These are phyloP conservation scores for Sphaerulina populicola DNA, from an alignment of 2,329 filamentous ascomycete genomes.

Conservation along the genomic window DNA sequence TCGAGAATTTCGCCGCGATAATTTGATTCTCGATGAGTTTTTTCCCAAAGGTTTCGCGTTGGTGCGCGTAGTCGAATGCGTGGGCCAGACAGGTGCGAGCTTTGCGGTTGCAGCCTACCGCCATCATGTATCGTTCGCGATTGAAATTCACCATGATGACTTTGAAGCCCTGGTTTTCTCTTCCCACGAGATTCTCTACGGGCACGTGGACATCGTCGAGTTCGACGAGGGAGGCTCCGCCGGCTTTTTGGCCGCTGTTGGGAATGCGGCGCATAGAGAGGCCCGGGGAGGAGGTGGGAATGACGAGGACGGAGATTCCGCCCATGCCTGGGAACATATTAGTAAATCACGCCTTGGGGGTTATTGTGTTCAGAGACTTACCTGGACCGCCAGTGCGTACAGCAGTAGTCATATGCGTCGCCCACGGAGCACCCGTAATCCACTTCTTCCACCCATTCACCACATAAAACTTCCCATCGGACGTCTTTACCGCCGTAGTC, in stretches of 20 bases:
- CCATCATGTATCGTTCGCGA: conserved; percentile 52
- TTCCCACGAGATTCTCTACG: conserved; percentile 45
- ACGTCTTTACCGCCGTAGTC: conserved; percentile 46
- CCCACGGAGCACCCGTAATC: conserved; percentile 49
- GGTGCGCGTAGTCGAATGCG: conserved; percentile 29
- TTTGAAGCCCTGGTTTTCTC: conserved; percentile 49
- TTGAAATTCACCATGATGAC: conserved; percentile 55
- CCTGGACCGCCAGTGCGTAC: conserved; percentile 51
- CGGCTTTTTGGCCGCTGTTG: conserved; percentile 60
- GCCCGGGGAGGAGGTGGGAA: conserved; percentile 46
- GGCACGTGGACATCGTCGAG: conserved; percentile 51
- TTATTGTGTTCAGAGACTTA: no score
- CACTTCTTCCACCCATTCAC: conserved; percentile 56
- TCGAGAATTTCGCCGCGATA: conserved; percentile 30
- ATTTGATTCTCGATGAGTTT: conserved; percentile 31
- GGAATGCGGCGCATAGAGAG: conserved; percentile 48
- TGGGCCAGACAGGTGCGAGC: conserved; percentile 34
- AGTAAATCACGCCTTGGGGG: no score
- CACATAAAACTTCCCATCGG: conserved; percentile 46
- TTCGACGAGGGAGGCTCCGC: conserved; percentile 44
- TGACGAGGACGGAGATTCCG: conserved; percentile 52
- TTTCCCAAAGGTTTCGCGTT: conserved; percentile 32
- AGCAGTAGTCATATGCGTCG: conserved; percentile 44
- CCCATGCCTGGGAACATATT: conserved; percentile 7
- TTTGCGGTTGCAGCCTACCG: conserved; percentile 50